A percentile compares a stretch with the other conserved stretches of the same genome.
These are phyloP conservation scores for Thecaphora thlaspeos DNA, from an alignment of 1,284 basidiomycete genomes.

Conservation along the genomic window DNA sequence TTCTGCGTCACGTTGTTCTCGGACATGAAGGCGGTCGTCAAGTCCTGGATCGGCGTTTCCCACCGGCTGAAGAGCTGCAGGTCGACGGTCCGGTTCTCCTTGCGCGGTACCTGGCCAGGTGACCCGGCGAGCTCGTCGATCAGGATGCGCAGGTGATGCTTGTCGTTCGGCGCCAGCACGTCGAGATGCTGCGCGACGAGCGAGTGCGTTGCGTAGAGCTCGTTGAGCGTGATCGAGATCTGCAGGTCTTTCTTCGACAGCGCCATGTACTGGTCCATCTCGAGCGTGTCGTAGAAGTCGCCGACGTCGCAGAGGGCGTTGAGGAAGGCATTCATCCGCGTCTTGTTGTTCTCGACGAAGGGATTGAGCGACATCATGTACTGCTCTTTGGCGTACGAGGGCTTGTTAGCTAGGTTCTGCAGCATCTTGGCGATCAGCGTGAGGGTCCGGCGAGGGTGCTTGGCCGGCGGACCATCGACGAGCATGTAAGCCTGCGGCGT, in stretches of 20 bases:
- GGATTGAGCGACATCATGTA: constrained; percentile 99
- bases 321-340: constrained; percentile 92
- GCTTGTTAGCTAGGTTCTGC: constrained; percentile 98
- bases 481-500: constrained; percentile 99
- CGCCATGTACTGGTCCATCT: constrained; percentile 99
- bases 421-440: constrained; percentile 99
- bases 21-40: constrained; percentile 88
- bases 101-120: constrained; percentile 89
- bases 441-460: constrained; percentile 90
- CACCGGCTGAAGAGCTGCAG: constrained; percentile 91
- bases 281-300: constrained; percentile 97
- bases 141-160: constrained; percentile 91
- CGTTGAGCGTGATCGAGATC: constrained; percentile 99
- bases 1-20: constrained; percentile 91
- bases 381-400: constrained; percentile 92
- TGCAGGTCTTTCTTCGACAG: constrained; percentile 96
- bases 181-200: constrained; percentile 93
- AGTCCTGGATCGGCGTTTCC: constrained; percentile 98
- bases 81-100: constrained; percentile 93
- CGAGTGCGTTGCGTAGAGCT: constrained; percentile 96
- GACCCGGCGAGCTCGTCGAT: constrained; percentile 92
- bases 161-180: constrained; percentile 90
- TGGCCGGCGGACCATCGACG: constrained; percentile 93
- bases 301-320: constrained; percentile 96
- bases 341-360: constrained; percentile 97